Evolutionary conservation across 164 flowering plant genomes (phyloP).

Genomic region (Kalanchoe fedtschenkoi): DNA sequence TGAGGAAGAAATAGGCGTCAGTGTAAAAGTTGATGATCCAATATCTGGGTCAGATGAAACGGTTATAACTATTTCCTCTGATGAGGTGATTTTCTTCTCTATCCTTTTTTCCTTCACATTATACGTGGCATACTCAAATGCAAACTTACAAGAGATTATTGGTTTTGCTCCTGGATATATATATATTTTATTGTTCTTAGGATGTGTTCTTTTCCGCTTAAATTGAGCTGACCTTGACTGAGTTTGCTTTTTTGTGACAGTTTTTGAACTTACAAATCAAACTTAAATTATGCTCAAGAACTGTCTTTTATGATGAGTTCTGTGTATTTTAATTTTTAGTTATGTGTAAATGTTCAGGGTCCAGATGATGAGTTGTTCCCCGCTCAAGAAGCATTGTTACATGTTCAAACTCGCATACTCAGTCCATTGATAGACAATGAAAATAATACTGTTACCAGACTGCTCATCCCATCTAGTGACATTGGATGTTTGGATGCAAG

Average conservation of each 20-base stretch:
- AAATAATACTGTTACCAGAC: slow-evolving; percentile 64
- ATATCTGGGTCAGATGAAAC: slow-evolving; percentile 65
- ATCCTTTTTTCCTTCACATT: neutral
- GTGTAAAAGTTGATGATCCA: slow-evolving; percentile 56
- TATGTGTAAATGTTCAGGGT: slow-evolving; percentile 33
- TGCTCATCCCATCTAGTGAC: slow-evolving; percentile 69
- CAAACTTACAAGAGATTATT: neutral
- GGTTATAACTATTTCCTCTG: slow-evolving; percentile 61
- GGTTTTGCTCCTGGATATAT: neutral
- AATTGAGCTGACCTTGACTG: no score
- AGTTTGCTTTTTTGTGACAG: no score
- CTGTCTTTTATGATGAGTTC: neutral
- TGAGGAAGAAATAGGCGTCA: slow-evolving; percentile 83
- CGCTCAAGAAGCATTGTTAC: slow-evolving; percentile 96
- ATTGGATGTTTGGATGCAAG: slow-evolving; percentile 61
- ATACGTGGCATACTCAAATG: neutral
- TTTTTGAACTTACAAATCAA: no score
- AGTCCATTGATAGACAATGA: slow-evolving; percentile 82
- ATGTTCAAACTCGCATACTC: slow-evolving; percentile 82
- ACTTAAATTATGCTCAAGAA: neutral
- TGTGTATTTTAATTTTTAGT: neutral
- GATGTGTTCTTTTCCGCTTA: no score
- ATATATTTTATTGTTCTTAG: neutral
- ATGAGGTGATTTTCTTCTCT: slow-evolving; percentile 50
- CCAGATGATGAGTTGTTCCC: slow-evolving; percentile 97